Percentiles rank a stretch among this genome's conserved stretches.
Evolutionary conservation across 225 moss, liverwort and hornwort genomes (phyloP).

Genomic region (Antitrichia curtipendula): DNA sequence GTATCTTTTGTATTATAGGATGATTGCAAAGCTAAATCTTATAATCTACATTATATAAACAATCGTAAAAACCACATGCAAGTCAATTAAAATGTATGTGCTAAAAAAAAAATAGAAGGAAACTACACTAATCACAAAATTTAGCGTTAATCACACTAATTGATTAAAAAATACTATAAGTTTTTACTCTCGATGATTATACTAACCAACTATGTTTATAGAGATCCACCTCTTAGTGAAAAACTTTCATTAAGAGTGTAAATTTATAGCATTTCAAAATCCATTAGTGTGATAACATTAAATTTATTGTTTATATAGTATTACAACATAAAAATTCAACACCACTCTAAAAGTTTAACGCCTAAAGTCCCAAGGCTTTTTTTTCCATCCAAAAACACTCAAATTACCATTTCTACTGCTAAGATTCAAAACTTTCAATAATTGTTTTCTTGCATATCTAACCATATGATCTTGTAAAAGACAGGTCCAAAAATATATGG

Average conservation of each 20-base stretch:
- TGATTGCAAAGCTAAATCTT: background rate
- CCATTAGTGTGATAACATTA: background rate
- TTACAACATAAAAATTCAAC: too few species aligned
- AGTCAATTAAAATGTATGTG: background rate
- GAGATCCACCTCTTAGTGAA: too few species aligned
- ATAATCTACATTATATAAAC: background rate
- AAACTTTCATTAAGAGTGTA: too few species aligned
- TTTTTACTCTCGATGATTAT: background rate
- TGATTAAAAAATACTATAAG: background rate
- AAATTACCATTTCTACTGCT: too few species aligned
- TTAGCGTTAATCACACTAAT: background rate
- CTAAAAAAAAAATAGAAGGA: background rate
- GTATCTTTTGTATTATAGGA: background rate
- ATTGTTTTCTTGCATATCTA: too few species aligned
- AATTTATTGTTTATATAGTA: background rate
- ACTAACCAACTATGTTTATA: too few species aligned
- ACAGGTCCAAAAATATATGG: too few species aligned
- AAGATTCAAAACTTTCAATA: too few species aligned
- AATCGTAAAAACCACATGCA: background rate
- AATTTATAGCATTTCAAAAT: too few species aligned
- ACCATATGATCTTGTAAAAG: too few species aligned
- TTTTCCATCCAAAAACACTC: too few species aligned
- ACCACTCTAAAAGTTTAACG: background rate
- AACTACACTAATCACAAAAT: background rate
- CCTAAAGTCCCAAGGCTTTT: too few species aligned